Percentiles rank a stretch among this genome's conserved stretches.
These are phyloP conservation scores for Volvox africanus DNA, from an alignment of 139 green algal species.

Conservation along the genomic window DNA sequence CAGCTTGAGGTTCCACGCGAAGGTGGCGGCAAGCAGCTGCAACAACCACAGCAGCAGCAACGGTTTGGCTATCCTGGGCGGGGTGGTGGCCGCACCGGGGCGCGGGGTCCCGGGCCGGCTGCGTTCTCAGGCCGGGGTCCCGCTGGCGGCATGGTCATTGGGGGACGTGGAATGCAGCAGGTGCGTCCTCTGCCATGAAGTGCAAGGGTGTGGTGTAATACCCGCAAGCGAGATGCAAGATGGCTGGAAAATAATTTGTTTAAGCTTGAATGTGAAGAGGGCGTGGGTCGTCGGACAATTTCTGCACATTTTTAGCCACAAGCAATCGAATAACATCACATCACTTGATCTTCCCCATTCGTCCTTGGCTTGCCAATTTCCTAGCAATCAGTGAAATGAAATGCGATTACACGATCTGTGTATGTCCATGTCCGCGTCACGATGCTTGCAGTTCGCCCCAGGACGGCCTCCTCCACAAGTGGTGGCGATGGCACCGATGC, in stretches of 20 bases:
- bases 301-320: no score
- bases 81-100: constrained; percentile 5
- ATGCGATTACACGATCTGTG: no score
- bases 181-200: background rate
- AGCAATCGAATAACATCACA: no score
- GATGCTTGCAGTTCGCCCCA: background rate
- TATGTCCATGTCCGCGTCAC: no score
- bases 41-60: background rate
- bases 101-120: background rate
- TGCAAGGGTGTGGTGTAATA: no score
- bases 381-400: no score
- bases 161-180: constrained; percentile 42
- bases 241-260: no score
- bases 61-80: constrained; percentile 16
- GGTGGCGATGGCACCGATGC: constrained; percentile 30
- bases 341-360: no score
- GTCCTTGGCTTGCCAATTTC: no score
- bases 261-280: no score
- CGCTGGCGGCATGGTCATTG: constrained; percentile 17
- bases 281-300: no score
- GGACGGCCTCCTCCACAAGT: background rate
- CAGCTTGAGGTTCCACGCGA: constrained; percentile 43
- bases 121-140: background rate
- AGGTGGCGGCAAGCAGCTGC: background rate
- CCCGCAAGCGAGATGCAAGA: no score